Evolutionary conservation across 2,329 filamentous ascomycete genomes (phyloP).

Genomic region (Botryotinia narcissicola): DNA sequence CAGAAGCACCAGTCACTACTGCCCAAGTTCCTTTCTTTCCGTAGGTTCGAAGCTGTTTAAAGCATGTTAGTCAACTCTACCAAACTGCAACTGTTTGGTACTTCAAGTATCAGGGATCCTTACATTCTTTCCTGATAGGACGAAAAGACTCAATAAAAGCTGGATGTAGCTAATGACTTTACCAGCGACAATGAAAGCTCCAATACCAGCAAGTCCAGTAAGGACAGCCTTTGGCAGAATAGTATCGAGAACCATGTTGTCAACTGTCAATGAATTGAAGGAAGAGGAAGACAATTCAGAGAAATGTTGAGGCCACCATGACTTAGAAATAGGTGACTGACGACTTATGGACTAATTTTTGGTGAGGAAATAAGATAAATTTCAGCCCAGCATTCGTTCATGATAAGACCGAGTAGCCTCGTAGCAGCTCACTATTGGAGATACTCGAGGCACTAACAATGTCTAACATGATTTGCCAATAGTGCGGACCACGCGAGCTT

Average conservation of each 20-base stretch:
- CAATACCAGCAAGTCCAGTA: conserved; percentile 47
- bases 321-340: not conserved
- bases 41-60: conserved; percentile 74
- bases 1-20: conserved; percentile 89
- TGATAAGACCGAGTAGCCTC: not conserved
- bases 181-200: conserved; percentile 56
- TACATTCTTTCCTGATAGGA: conserved; percentile 64
- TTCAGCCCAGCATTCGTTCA: not conserved
- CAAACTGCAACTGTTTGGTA: not conserved
- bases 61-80: not conserved
- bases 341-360: not conserved
- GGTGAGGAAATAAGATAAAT: not conserved
- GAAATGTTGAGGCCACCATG: conserved; percentile 5
- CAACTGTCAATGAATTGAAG: not conserved
- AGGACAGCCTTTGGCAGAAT: conserved; percentile 28
- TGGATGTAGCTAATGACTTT: conserved; percentile 58
- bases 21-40: conserved; percentile 92
- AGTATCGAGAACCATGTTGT: conserved; percentile 26
- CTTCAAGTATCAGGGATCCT: not conserved
- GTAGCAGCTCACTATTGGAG: not conserved
- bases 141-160: conserved; percentile 65
- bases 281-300: not conserved
- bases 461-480: conserved; percentile 1
- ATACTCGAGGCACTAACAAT: not conserved
- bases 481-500: not conserved